Percentiles rank a stretch among this genome's conserved stretches.
phyloP scores from a whole-genome alignment of 345 rosid genomes.

The Arabidopsis arenosa region DNA sequence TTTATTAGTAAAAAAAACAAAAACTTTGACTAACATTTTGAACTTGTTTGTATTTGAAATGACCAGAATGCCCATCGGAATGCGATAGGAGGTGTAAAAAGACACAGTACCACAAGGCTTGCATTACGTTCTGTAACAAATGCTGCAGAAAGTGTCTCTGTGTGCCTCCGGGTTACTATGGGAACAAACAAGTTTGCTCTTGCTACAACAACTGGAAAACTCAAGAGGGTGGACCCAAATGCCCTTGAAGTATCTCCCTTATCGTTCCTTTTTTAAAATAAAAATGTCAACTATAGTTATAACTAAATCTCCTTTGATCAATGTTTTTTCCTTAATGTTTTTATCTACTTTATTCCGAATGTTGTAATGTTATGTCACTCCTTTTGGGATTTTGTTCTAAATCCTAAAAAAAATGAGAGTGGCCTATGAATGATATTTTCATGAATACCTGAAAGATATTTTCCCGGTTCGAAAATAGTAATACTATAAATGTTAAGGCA shows the following conservation, averaged over 20 bases:
- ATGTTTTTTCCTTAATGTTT: background rate
- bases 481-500: background rate
- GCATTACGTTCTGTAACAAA: conserved; percentile 69
- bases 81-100: conserved; percentile 63
- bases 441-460: background rate
- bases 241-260: conserved; percentile 53
- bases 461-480: background rate
- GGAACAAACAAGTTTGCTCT: conserved; percentile 67
- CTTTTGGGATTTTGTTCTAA: conserved; percentile 36
- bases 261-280: conserved; percentile 1
- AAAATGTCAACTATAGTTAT: background rate
- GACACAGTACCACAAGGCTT: conserved; percentile 63
- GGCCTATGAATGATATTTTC: conserved; percentile 40
- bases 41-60: background rate
- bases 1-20: background rate
- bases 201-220: conserved; percentile 86
- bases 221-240: conserved; percentile 72
- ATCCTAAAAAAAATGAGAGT: conserved; percentile 38
- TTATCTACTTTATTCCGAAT: background rate
- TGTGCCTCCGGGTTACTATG: conserved; percentile 76
- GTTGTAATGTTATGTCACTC: conserved; percentile 45
- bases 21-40: background rate
- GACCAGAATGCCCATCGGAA: conserved; percentile 68
- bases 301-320: conserved; percentile 5
- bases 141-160: conserved; percentile 77